Evolutionary conservation across 345 rosid species (phyloP).

Genomic region (Stellera chamaejasme): DNA sequence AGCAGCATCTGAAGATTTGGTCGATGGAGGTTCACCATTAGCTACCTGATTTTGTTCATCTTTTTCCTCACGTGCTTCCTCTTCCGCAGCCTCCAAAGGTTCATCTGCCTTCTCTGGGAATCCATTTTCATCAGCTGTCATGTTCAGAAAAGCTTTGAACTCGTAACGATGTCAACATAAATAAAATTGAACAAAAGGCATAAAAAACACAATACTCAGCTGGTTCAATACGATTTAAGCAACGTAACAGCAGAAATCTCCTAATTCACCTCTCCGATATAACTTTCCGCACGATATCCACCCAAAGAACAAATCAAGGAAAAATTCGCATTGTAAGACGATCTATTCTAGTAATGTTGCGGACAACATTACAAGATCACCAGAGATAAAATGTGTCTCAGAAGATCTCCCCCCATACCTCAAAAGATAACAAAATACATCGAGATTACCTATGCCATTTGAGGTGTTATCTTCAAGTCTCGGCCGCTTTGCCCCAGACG

Average conservation of each 20-base stretch:
- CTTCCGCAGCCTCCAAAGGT: slow-evolving; percentile 11
- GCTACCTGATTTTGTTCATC: slow-evolving; percentile 21
- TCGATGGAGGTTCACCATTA: slow-evolving; percentile 16
- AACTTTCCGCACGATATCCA: neutral
- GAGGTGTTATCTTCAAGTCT: slow-evolving; percentile 35
- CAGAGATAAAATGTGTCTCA: neutral
- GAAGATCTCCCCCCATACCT: neutral
- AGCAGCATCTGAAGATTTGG: slow-evolving; percentile 14
- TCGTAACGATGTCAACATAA: no score
- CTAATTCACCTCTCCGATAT: no score
- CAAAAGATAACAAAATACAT: neutral
- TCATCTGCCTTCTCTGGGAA: slow-evolving; percentile 24
- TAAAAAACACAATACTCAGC: neutral
- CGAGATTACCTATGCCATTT: slow-evolving; percentile 35
- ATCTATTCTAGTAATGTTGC: no score
- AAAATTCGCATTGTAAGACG: neutral
- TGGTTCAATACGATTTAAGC: no score
- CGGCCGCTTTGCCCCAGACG: slow-evolving; percentile 43
- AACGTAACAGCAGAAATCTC: no score
- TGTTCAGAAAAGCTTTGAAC: slow-evolving; percentile 2
- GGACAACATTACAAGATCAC: neutral
- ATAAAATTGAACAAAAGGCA: no score
- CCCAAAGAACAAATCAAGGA: neutral
- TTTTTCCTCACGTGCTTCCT: slow-evolving; percentile 9
- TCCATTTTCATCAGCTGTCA: slow-evolving; percentile 36